phyloP scores from a whole-genome alignment of 1,284 basidiomycete genomes.

The Cryptococcus deneoformans region DNA sequence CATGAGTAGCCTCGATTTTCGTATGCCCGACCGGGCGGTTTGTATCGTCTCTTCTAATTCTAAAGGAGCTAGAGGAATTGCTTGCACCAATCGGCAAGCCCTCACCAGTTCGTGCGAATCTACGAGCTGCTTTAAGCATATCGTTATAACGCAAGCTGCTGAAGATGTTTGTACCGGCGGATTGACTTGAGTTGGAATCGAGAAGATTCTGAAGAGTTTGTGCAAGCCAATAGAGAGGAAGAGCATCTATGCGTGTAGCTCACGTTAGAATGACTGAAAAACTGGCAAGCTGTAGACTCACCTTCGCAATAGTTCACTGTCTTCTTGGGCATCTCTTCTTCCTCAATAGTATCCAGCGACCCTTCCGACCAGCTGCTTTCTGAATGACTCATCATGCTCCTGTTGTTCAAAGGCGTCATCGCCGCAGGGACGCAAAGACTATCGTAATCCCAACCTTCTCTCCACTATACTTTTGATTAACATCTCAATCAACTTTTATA shows the following conservation, averaged over 20 bases:
- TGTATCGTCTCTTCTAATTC: too few species aligned
- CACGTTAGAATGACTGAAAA: background rate
- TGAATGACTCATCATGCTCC: background rate
- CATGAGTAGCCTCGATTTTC: too few species aligned
- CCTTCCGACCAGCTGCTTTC: background rate
- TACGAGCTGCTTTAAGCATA: slow-evolving; percentile 44
- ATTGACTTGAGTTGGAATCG: slow-evolving; percentile 19
- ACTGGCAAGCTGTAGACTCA: slow-evolving; percentile 9
- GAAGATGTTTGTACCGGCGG: slow-evolving; percentile 38
- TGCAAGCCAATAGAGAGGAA: slow-evolving; percentile 52
- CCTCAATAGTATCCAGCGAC: background rate
- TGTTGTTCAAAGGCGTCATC: background rate
- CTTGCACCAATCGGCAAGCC: slow-evolving; percentile 12
- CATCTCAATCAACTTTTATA: background rate
- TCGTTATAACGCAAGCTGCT: slow-evolving; percentile 35
- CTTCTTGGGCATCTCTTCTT: slow-evolving; percentile 4
- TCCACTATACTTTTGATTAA: background rate
- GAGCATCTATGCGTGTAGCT: slow-evolving; percentile 35
- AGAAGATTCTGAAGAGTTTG: slow-evolving; percentile 46
- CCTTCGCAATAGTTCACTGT: slow-evolving; percentile 43
- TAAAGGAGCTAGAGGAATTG: too few species aligned
- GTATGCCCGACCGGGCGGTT: too few species aligned
- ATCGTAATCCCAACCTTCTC: slow-evolving; percentile 34
- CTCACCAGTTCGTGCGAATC: slow-evolving; percentile 44
- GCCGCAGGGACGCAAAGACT: slow-evolving; percentile 30